A percentile compares a stretch with the other conserved stretches of the same genome.
Evolutionary conservation across 306 rosid species (phyloP).

Genomic region (Morella rubra): DNA sequence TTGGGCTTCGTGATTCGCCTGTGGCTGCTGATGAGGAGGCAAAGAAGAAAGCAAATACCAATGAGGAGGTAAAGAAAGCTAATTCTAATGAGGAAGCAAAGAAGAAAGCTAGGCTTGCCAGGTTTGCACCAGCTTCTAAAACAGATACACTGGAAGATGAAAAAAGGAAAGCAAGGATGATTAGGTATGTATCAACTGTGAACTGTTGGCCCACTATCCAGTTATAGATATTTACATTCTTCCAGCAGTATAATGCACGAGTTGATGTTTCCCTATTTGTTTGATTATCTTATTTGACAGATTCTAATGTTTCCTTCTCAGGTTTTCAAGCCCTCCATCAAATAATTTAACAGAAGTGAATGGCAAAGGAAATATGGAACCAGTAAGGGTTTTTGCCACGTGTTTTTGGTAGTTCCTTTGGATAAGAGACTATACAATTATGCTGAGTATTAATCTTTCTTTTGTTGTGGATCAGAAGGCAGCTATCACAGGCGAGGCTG

Average conservation of each 20-base stretch:
- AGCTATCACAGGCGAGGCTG: conserved; percentile 64
- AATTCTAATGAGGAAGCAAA: conserved; percentile 39
- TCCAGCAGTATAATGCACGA: neutral
- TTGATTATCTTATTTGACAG: neutral
- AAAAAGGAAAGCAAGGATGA: conserved; percentile 78
- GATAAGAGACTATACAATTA: neutral
- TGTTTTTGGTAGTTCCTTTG: too few relatives aligned
- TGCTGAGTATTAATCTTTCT: conserved; percentile 30
- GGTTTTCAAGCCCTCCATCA: conserved; percentile 62
- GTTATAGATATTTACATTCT: neutral
- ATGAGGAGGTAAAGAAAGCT: conserved; percentile 22
- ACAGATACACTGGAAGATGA: conserved; percentile 73
- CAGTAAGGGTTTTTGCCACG: conserved; percentile 43
- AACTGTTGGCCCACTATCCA: neutral
- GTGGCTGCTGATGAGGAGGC: conserved; percentile 33
- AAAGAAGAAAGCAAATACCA: conserved; percentile 77
- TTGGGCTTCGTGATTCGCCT: conserved; percentile 57
- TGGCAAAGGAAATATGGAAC: conserved; percentile 55
- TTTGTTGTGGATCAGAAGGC: conserved; percentile 41
- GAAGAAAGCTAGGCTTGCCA: conserved; percentile 88
- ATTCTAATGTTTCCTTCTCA: conserved; percentile 17
- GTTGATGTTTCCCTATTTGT: neutral
- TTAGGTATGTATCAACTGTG: conserved; percentile 41
- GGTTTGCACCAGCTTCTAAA: conserved; percentile 58
- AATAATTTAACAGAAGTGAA: conserved; percentile 45